Evolutionary conservation across 352 stramenopile species (phyloP), one percentile per base, ranked within the genome.

Genomic region (Phytophthora brassicae): DNA sequence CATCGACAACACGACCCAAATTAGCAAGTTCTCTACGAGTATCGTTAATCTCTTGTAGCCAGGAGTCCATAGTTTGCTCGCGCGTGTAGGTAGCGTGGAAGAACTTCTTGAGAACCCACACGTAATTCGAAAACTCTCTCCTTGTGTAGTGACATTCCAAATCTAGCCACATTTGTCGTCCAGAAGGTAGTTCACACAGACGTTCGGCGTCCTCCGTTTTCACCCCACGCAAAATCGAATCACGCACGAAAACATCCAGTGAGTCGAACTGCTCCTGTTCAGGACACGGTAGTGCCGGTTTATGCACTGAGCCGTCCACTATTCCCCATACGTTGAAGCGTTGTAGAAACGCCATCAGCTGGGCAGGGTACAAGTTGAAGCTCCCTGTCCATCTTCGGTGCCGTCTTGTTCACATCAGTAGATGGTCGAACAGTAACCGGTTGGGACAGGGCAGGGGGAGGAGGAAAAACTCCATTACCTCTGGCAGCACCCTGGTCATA

Each of bases 1-100:
- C 20, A 19, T 56, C 48, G n/a, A 56, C 26, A 23, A 55, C 47
- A 16, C 47, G 31, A 14, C 31, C 33, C 14, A 56, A 17, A 23
- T 44, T 56, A 4, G 31, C 48, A 14, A 56, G 22, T 9, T 17
- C 31, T 16, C 20, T 31, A 16, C 48, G 31, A 22, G 33, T 56
- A 6, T 56, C 48, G 23, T 56, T 31, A 20, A 56, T 45, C 22
- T 56, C 48, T 22, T 56, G 48, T 6, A 56, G 16, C 48, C 48
- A 46, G 19, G 48, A 56, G 35, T 36, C 35, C 48, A 56, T 44
- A 4, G 31, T 45, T 31, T 56, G 33, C 6, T 56, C 48, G 31
- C 48, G 31, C 1, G 38, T 45, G 38, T 45, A 45, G 2, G 38
- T 45, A 13, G 38, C 38, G n/a, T 45, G 38, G 33, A 45, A 45